phyloP scores from a whole-genome alignment of 345 rosid genomes.

The Ceriops decandra region DNA sequence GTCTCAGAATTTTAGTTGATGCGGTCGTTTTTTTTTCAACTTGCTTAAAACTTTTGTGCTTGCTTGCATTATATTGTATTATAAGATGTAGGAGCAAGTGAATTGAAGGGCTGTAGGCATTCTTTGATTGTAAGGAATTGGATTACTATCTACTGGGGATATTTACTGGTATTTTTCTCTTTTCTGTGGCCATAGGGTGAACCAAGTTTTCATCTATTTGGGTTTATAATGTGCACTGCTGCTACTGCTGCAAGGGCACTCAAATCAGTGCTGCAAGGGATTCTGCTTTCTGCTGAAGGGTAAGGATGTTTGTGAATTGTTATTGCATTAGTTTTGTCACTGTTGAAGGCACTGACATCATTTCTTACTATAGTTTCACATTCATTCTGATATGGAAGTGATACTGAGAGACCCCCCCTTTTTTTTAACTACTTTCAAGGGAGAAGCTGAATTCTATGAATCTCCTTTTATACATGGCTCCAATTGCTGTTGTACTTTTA shows the following conservation, averaged over 20 bases:
- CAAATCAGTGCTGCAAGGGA: conserved; percentile 94
- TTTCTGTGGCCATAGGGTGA: conserved; percentile 55
- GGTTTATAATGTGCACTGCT: conserved; percentile 83
- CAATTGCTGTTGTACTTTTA: conserved; percentile 85
- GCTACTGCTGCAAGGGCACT: conserved; percentile 99
- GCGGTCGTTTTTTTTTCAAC: too few relatives aligned
- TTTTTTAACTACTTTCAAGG: conserved; percentile 38
- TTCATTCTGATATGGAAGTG: neutral
- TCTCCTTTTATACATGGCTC: conserved; percentile 97
- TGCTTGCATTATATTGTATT: too few relatives aligned
- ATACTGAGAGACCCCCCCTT: neutral
- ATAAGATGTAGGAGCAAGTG: too few relatives aligned
- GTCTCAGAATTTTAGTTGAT: too few relatives aligned
- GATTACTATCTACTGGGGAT: neutral
- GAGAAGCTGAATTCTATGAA: conserved; percentile 99
- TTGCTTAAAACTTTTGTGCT: too few relatives aligned
- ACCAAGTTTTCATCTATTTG: conserved; percentile 97
- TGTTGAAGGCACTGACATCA: neutral
- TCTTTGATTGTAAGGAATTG: too few relatives aligned
- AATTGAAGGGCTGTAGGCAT: too few relatives aligned
- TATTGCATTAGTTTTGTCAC: neutral
- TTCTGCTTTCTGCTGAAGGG: conserved; percentile 98
- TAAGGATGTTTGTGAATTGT: conserved; percentile 30
- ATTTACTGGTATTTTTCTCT: conserved; percentile 4
- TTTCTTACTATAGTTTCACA: neutral